A percentile compares a stretch with the other conserved stretches of the same genome.
phyloP scores from a whole-genome alignment of 2,329 filamentous ascomycete genomes.

The Fusarium temperatum region DNA sequence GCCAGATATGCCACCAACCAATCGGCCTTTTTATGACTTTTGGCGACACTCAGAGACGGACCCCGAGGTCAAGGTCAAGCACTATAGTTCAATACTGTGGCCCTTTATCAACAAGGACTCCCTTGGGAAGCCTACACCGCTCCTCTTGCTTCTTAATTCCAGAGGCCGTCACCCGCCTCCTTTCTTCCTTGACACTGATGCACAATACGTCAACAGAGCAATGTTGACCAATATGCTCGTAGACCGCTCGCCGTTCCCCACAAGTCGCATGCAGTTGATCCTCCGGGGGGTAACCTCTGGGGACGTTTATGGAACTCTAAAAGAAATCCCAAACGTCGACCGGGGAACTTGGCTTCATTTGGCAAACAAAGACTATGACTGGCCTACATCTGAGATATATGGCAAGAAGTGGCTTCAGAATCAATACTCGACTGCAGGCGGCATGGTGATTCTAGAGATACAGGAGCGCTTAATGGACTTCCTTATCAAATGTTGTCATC shows the following conservation, averaged over 20 bases:
- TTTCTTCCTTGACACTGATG: background rate
- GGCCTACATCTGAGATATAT: background rate
- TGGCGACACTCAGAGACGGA: background rate
- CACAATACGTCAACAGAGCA: too few species aligned
- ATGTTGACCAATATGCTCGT: too few species aligned
- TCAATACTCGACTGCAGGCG: too few species aligned
- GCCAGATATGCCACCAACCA: background rate
- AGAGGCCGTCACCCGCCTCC: background rate
- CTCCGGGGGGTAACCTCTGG: too few species aligned
- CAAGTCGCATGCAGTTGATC: too few species aligned
- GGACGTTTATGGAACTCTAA: too few species aligned
- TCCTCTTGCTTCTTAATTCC: background rate
- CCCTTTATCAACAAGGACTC: background rate
- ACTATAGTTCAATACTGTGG: background rate
- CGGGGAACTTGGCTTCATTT: background rate
- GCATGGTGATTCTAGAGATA: background rate
- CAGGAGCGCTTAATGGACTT: background rate
- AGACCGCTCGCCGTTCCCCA: too few species aligned
- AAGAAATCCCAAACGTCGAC: too few species aligned
- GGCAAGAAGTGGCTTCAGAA: background rate
- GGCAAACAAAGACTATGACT: background rate
- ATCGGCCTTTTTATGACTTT: background rate
- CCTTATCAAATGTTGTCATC: background rate
- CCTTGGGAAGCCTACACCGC: background rate
- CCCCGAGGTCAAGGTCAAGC: accelerated